Base-by-base conservation (phyloP, 108 stramenopile genomes). In the Aurantiochytrium sp. region DNA sequence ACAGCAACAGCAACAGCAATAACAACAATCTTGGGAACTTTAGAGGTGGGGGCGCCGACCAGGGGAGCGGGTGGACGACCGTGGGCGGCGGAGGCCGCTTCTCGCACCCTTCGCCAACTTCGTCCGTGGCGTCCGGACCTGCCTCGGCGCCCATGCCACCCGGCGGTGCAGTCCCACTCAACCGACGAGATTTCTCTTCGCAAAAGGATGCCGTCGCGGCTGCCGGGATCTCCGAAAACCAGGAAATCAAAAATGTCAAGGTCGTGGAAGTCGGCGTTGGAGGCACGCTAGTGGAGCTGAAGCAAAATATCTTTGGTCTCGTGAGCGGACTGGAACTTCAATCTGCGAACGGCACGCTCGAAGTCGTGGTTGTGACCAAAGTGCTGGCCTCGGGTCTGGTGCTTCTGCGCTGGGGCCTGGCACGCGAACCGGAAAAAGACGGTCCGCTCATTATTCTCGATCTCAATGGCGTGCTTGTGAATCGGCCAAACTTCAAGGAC, bases 401-500 rank as follows among this genome's bases (percentile, higher is more conserved):
- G 45, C 23, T 53, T 6, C 25, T 83, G 76, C 49, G 51, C 49
- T 83, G 76, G 76, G 28, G 28, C 25, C 45, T 83, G 12, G n/a
- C 76, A 16, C 49, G 51, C n/a, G 12, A 8, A 6, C 76, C 76
- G 3, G 18, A 23, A 16, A 6, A 21, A 4, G 51, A 83, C 28
- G 76, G 23, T 6, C 88, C 88, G 51, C 60, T 90, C 16, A 55
- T 90, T 4, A 53, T 90, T 5, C 60, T 90, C 12, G 90, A 90
- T 87, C 45, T 90, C 14, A 90, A 90, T 42, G 90, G 90, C 47
- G 90, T 90, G 18, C 87, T 90, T 21, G 44, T 58, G 29, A 53
- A 60, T 8, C 87, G 90, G 5, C 43, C 87, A 5, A 8, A 10
- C 35, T 90, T 25, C 87, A 18, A 21, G 29, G 87, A 19, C 18